These are phyloP conservation scores for Beauveria rudraprayagi DNA, from an alignment of 2,329 filamentous ascomycete species.

Conservation along the genomic window DNA sequence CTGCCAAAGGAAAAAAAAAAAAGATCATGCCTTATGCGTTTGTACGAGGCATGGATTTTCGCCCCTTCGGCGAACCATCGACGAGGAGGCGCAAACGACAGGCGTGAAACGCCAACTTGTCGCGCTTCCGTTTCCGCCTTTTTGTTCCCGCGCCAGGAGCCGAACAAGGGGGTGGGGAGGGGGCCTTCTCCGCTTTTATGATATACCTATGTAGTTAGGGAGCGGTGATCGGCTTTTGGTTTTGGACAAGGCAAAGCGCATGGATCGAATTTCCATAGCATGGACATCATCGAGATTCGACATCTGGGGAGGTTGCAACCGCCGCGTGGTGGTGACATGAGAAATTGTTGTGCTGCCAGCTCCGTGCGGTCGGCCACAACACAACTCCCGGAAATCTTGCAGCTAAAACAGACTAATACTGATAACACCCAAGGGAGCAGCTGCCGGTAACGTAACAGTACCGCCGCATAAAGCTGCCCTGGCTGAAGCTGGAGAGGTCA, in stretches of 20 bases:
- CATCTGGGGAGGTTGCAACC: too few relatives aligned
- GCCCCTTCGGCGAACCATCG: not conserved
- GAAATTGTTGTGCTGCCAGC: too few relatives aligned
- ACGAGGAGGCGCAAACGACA: too few relatives aligned
- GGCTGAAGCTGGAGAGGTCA: not conserved
- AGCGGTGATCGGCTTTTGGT: too few relatives aligned
- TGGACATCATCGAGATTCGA: not conserved
- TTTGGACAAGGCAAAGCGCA: not conserved
- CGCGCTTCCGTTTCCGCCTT: constrained; percentile 1
- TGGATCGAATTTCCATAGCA: not conserved
- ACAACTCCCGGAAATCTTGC: too few relatives aligned
- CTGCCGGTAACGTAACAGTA: not conserved
- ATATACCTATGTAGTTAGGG: too few relatives aligned
- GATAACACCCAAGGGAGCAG: not conserved
- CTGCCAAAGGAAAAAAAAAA: not conserved
- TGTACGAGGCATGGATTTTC: not conserved
- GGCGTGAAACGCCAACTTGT: constrained; percentile 2
- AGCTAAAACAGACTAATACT: not conserved
- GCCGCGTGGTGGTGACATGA: too few relatives aligned
- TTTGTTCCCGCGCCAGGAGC: not conserved
- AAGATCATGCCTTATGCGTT: not conserved
- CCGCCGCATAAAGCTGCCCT: not conserved
- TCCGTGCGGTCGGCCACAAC: too few relatives aligned
- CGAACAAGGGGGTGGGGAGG: not conserved
- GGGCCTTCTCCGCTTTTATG: too few relatives aligned